Percentiles rank a stretch among this genome's conserved stretches.
Conservation (phyloP, 2,329 filamentous ascomycete genomes). For the Biscogniauxia marginata region DNA sequence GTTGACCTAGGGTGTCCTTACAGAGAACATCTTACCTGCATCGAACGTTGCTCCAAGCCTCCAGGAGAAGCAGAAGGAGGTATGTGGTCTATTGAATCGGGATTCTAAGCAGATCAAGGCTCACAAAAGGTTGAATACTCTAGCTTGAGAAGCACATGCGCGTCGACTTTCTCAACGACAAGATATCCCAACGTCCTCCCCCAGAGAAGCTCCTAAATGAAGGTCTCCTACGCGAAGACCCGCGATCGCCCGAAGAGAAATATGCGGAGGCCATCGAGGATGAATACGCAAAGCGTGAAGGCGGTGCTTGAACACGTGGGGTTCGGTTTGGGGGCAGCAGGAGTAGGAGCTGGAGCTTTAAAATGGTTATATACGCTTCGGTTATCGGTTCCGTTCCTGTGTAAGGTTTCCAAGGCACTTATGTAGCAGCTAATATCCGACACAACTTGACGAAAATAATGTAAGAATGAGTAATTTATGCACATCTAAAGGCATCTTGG, state of each 20-base stretch:
- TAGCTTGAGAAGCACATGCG: slow-evolving; percentile 83
- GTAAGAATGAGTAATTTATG: no score
- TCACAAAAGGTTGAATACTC: neutral
- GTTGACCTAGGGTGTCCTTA: slow-evolving; percentile 5
- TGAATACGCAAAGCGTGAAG: slow-evolving; percentile 63
- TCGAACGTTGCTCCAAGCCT: slow-evolving; percentile 76
- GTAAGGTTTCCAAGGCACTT: slow-evolving; percentile 1
- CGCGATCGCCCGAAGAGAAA: slow-evolving; percentile 54
- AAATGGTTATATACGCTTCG: no score
- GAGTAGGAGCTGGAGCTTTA: no score
- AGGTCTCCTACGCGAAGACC: slow-evolving; percentile 73
- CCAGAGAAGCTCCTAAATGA: slow-evolving; percentile 75
- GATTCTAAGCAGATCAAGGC: neutral
- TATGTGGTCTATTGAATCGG: slow-evolving; percentile 28
- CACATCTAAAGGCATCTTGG: no score
- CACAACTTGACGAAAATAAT: no score
- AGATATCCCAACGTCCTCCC: slow-evolving; percentile 73
- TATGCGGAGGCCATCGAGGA: slow-evolving; percentile 63
- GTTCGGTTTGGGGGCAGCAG: no score
- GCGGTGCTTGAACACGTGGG: slow-evolving; percentile 48
- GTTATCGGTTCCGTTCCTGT: no score
- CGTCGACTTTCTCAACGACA: slow-evolving; percentile 82
- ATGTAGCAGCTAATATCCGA: no score
- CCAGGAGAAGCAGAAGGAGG: slow-evolving; percentile 76
- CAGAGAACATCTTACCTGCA: slow-evolving; percentile 84